These are phyloP conservation scores for Litchi chinensis DNA, from an alignment of 345 rosid species.

Conservation along the genomic window DNA sequence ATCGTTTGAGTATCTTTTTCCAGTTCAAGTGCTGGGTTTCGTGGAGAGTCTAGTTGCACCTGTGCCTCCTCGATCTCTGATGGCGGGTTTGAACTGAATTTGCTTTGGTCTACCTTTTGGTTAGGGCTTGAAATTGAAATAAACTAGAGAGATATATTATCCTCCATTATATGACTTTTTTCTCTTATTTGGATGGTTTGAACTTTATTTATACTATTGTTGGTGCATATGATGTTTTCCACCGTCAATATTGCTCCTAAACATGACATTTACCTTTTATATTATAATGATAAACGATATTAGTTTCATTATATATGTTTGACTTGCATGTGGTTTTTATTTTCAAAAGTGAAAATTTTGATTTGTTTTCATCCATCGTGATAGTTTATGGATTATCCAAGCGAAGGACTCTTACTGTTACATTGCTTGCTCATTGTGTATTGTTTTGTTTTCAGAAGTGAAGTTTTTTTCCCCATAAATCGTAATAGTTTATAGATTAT, in stretches of 20 bases:
- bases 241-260: too few species aligned
- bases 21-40: conserved; percentile 16
- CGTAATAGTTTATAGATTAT: too few species aligned
- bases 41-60: conserved; percentile 16
- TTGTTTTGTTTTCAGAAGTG: too few species aligned
- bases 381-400: neutral
- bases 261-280: too few species aligned
- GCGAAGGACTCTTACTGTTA: too few species aligned
- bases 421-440: neutral
- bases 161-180: neutral
- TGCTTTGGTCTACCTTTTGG: neutral
- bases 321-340: too few species aligned
- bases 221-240: neutral
- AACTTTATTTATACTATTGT: neutral
- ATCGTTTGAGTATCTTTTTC: neutral
- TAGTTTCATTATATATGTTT: too few species aligned
- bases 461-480: too few species aligned
- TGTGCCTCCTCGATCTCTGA: conserved; percentile 1
- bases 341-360: neutral
- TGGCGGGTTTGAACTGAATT: conserved; percentile 3
- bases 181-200: neutral
- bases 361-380: neutral
- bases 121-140: neutral
- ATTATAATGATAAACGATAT: too few species aligned
- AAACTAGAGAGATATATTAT: neutral